Conservation (phyloP, 306 rosid genomes). For the Fragaria iinumae region DNA sequence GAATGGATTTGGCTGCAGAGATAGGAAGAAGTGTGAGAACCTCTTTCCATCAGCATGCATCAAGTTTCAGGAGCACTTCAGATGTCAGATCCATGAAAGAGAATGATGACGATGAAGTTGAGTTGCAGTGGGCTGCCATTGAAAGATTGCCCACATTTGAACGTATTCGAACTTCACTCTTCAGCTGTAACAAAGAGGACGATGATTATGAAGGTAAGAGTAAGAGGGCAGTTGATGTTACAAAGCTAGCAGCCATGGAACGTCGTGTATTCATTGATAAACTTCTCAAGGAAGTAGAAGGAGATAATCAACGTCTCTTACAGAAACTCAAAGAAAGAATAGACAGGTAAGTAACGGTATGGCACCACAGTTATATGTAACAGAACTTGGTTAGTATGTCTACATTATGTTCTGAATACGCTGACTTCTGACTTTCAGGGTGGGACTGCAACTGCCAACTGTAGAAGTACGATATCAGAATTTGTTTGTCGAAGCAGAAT, state of each 20-base stretch:
- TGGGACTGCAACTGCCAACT: constrained; percentile 20
- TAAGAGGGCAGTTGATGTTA: constrained; percentile 22
- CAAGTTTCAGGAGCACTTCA: constrained; percentile 10
- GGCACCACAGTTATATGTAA: background rate
- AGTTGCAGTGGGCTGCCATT: constrained; percentile 27
- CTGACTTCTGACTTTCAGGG: constrained; percentile 3
- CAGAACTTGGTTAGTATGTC: background rate
- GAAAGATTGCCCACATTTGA: constrained; percentile 22
- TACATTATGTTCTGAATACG: background rate
- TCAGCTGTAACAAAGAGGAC: background rate
- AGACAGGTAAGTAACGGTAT: background rate
- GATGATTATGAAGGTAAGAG: background rate
- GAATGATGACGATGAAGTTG: constrained; percentile 9
- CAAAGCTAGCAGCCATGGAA: constrained; percentile 18
- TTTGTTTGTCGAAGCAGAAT: constrained; percentile 21
- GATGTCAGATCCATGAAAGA: background rate
- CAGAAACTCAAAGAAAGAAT: constrained; percentile 27
- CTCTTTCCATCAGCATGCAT: constrained; percentile 14
- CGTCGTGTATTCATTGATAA: constrained; percentile 22
- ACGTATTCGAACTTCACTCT: constrained; percentile 13
- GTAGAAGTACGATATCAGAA: constrained; percentile 22
- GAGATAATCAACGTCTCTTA: constrained; percentile 22
- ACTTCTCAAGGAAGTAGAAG: constrained; percentile 25
- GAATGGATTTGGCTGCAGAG: constrained; percentile 8
- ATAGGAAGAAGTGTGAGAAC: constrained; percentile 4